Evolutionary conservation across 2,329 filamentous ascomycete genomes (phyloP), one percentile per base, ranked within the genome.

Genomic region (Pseudopithomyces maydicus): DNA sequence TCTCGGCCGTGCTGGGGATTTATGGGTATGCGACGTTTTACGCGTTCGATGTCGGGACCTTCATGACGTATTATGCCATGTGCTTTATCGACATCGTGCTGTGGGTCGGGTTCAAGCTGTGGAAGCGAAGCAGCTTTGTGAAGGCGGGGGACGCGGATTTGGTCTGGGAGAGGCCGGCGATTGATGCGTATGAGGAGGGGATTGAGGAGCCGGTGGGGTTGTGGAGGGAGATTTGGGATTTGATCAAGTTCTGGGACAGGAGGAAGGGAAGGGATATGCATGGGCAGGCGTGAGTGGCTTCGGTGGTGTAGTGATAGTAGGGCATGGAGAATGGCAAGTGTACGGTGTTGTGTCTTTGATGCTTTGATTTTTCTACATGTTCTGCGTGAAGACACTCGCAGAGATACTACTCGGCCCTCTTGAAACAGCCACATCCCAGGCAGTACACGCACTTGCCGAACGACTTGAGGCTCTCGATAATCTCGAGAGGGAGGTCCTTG

Each of bases 81-180:
- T 52, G 52, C 36, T 55, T 59, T 15, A 47, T 59, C 14, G 79
- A 80, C 50, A 70, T 55, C 56, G 51, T 66, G 56, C 77, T 7
- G 70, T 70, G 11, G 73, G 80, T 7, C 89, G 83, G 66, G 55
- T 84, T 20, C 79, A 90, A 91, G 70, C 73, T 86, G 39, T 74
- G 81, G 65, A 88, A 88, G 66, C 81, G 84, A 65, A 89, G 87
- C 0, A 82, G 81, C 29, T 70, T 74, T 23, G 70, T 79, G 57
- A 73, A 67, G 55, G 56, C 70, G 8, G 61, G 52, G 4, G 73
- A 79, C 42, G 74, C 73, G 26, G 78, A 80, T 61, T 72, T 80
- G 39, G 74, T 73, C 63, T 76, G 73, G 43, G 78, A 78, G 14
- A 78, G 79, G 65, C 74, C 74, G 6, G 71, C 71, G 29, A 59